Percentiles rank a stretch among this genome's conserved stretches.
Evolutionary conservation across 768 basidiomycete species (phyloP).

Genomic region (Mycena indigotica): DNA sequence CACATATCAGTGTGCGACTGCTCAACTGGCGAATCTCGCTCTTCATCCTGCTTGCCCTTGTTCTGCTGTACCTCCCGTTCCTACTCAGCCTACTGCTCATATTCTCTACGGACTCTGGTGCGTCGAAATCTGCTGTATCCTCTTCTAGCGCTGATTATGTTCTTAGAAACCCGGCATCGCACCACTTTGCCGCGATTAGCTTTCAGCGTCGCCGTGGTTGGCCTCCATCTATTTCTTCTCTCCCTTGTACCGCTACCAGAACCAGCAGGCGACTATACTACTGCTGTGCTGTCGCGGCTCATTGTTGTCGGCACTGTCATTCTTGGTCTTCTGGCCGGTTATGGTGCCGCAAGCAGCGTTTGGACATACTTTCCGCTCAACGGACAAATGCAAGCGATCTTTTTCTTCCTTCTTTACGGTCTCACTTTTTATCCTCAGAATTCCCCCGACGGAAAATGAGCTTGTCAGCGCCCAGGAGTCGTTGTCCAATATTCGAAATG

Average conservation of each 20-base stretch:
- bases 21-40: conserved; percentile 73
- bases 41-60: conserved; percentile 55
- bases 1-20: conserved; percentile 53
- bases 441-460: conserved; percentile 51
- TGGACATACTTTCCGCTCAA: conserved; percentile 59
- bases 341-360: conserved; percentile 70
- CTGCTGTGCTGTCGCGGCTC: conserved; percentile 59
- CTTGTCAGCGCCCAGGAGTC: conserved; percentile 59
- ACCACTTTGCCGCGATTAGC: not conserved
- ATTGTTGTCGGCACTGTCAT: conserved; percentile 77
- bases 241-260: conserved; percentile 70
- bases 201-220: conserved; percentile 53
- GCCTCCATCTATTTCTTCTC: conserved; percentile 57
- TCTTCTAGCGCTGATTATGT: conserved; percentile 2
- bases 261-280: conserved; percentile 46
- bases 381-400: conserved; percentile 25
- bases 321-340: conserved; percentile 79
- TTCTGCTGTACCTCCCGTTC: conserved; percentile 71
- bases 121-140: conserved; percentile 1
- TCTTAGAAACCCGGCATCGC: not conserved
- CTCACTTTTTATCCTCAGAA: conserved; percentile 28
- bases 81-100: conserved; percentile 61
- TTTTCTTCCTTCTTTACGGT: not conserved
- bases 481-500: conserved; percentile 59
- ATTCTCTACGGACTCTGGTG: conserved; percentile 37